phyloP scores from a whole-genome alignment of 2,329 filamentous ascomycete genomes.

The Pestalotiopsis sp. region DNA sequence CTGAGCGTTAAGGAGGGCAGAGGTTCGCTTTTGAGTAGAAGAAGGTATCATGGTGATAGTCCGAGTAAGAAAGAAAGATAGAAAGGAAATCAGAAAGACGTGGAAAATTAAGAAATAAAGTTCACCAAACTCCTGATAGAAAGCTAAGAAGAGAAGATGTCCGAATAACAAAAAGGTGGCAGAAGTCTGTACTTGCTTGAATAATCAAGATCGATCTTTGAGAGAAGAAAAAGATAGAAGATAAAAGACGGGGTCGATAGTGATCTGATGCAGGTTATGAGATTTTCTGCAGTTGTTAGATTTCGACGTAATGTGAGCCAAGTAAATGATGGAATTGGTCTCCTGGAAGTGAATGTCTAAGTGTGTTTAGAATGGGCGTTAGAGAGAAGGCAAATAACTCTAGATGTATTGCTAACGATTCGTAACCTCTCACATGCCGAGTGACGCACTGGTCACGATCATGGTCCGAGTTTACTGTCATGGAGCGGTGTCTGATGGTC shows the following conservation, averaged over 20 bases:
- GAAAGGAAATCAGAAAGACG: not conserved
- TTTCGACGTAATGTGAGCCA: not conserved
- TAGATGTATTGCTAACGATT: not conserved
- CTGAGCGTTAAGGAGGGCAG: conserved; percentile 9
- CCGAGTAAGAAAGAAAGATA: not conserved
- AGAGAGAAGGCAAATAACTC: not conserved
- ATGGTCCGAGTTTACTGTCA: not conserved
- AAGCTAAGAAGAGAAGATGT: too few species aligned
- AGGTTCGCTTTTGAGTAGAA: not conserved
- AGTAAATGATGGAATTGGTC: not conserved
- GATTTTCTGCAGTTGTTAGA: not conserved
- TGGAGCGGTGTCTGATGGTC: not conserved
- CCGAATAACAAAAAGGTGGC: not conserved
- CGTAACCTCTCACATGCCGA: not conserved
- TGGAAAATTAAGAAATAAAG: not conserved
- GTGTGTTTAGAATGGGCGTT: not conserved
- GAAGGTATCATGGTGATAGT: not conserved
- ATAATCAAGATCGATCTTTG: not conserved
- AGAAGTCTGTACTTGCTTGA: not conserved
- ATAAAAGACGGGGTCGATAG: not conserved
- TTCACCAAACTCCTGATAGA: not conserved
- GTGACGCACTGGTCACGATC: not conserved
- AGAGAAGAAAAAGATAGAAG: not conserved
- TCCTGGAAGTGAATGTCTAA: not conserved
- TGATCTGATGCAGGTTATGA: not conserved